Evolutionary conservation across 164 flowering plant genomes (phyloP).

Genomic region (Aristolochia californica): DNA sequence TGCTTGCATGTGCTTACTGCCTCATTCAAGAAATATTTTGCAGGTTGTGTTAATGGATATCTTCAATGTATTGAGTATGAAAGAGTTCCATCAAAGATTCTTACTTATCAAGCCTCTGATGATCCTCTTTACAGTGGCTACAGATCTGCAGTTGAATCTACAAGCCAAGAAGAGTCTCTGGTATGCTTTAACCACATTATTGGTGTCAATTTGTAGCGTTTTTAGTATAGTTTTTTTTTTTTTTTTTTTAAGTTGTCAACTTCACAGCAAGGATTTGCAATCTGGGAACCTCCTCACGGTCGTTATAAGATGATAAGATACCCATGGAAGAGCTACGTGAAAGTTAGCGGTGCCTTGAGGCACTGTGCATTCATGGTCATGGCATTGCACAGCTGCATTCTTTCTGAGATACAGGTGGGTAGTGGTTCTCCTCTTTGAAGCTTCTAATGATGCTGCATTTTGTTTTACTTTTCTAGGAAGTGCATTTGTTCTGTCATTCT

Average conservation of each 20-base stretch:
- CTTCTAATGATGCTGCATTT: background rate
- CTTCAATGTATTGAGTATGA: constrained; percentile 62
- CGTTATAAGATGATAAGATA: constrained; percentile 50
- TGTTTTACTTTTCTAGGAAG: background rate
- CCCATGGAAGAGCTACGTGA: constrained; percentile 77
- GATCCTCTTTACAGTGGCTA: constrained; percentile 75
- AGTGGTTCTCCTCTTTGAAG: background rate
- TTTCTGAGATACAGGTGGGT: constrained; percentile 88
- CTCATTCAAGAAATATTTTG: constrained; percentile 1
- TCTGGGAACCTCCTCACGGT: constrained; percentile 97
- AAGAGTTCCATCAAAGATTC: constrained; percentile 74
- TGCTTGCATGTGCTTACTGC: no score
- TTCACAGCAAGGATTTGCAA: constrained; percentile 61
- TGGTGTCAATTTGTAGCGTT: background rate
- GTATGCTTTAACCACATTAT: constrained; percentile 16
- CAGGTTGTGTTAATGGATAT: constrained; percentile 74
- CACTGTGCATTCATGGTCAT: constrained; percentile 92
- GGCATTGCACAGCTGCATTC: constrained; percentile 92
- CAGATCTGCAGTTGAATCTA: constrained; percentile 68
- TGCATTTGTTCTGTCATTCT: background rate
- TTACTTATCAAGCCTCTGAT: constrained; percentile 67
- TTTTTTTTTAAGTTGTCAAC: background rate
- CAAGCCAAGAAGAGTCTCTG: constrained; percentile 62
- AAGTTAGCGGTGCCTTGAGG: constrained; percentile 72
- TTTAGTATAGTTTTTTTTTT: background rate